Evolutionary conservation across 192 early-diverging fungal genomes (phyloP).

Genomic region (Podila minutissima): DNA sequence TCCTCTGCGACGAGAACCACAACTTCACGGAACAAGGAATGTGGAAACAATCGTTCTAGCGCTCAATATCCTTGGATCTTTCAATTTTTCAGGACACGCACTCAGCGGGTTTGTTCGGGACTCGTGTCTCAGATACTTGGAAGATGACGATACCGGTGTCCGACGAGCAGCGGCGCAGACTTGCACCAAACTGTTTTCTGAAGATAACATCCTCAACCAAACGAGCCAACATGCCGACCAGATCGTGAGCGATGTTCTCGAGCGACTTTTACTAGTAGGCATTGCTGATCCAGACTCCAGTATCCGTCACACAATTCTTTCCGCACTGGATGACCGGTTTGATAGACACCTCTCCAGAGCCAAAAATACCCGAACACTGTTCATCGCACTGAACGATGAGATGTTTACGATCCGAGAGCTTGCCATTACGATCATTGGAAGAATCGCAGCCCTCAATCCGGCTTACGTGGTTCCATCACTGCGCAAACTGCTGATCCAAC

Average conservation of each 20-base stretch:
- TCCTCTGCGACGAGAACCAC: slow-evolving; percentile 7
- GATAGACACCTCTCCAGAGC: slow-evolving; percentile 91
- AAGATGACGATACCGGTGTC: slow-evolving; percentile 80
- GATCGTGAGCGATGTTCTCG: slow-evolving; percentile 86
- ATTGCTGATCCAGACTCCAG: slow-evolving; percentile 84
- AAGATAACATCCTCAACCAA: slow-evolving; percentile 84
- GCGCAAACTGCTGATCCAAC: slow-evolving; percentile 82
- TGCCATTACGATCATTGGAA: slow-evolving; percentile 86
- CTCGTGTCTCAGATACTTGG: slow-evolving; percentile 81
- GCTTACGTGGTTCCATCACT: slow-evolving; percentile 91
- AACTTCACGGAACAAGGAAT: slow-evolving; percentile 64
- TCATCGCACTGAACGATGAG: slow-evolving; percentile 93
- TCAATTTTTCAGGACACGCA: slow-evolving; percentile 86
- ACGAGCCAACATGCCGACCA: slow-evolving; percentile 78
- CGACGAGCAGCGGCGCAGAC: slow-evolving; percentile 88
- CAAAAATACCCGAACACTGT: slow-evolving; percentile 87
- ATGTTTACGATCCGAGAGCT: slow-evolving; percentile 86
- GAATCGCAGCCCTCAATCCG: slow-evolving; percentile 81
- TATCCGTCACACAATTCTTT: slow-evolving; percentile 81
- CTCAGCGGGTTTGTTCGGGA: slow-evolving; percentile 91
- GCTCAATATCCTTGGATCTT: slow-evolving; percentile 81
- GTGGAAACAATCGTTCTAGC: slow-evolving; percentile 83
- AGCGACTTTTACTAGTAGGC: slow-evolving; percentile 87
- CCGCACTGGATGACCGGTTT: slow-evolving; percentile 83
- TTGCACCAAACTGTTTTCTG: slow-evolving; percentile 80